A percentile compares a stretch with the other conserved stretches of the same genome.
phyloP scores from a whole-genome alignment of 805 yeast species.

The Starmerella tilneyi region DNA sequence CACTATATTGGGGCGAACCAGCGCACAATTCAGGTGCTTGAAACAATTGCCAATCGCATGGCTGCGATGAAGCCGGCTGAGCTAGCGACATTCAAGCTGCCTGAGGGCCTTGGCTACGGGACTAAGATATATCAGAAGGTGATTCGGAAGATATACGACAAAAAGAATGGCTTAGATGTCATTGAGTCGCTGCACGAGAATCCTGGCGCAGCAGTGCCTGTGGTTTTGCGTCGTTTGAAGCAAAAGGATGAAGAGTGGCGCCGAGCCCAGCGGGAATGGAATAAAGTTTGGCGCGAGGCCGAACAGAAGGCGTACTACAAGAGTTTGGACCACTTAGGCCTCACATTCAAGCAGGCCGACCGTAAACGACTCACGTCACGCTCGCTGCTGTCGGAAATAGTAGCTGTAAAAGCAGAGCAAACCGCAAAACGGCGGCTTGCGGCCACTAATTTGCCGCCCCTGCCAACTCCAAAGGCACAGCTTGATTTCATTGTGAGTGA shows the following conservation, averaged over 20 bases:
- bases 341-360: constrained; percentile 94
- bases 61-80: constrained; percentile 90
- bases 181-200: constrained; percentile 90
- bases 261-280: constrained; percentile 96
- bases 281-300: constrained; percentile 96
- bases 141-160: constrained; percentile 82
- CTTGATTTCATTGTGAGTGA: constrained; percentile 57
- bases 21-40: constrained; percentile 89
- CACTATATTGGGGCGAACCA: constrained; percentile 89
- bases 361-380: constrained; percentile 83
- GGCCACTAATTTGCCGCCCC: constrained; percentile 33
- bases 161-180: constrained; percentile 90
- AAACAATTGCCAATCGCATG: constrained; percentile 86
- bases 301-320: constrained; percentile 91
- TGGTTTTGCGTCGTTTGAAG: constrained; percentile 81
- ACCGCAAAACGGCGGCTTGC: constrained; percentile 78
- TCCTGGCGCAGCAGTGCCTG: constrained; percentile 91
- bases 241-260: constrained; percentile 99
- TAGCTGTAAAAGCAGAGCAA: constrained; percentile 86
- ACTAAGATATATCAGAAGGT: constrained; percentile 93
- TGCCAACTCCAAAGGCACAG: constrained; percentile 75
- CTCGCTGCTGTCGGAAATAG: constrained; percentile 80
- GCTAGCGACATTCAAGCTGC: constrained; percentile 71
- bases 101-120: constrained; percentile 87
- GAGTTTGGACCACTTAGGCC: constrained; percentile 87